Percentiles rank a stretch among this genome's conserved stretches.
Conservation (phyloP, 208 protist genomes). For the Phytomonas sp. region DNA sequence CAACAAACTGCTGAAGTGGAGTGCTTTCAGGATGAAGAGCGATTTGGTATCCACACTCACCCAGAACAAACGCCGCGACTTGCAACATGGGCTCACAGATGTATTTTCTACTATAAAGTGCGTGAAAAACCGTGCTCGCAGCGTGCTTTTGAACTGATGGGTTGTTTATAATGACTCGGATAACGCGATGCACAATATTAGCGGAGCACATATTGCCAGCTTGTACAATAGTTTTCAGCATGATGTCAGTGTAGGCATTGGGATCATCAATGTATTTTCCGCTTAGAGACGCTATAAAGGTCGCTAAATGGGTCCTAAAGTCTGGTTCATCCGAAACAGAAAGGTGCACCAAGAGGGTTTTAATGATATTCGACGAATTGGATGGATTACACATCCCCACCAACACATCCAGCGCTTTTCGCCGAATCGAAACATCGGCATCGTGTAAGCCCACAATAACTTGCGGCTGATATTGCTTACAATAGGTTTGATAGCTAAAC, state of each 20-base stretch:
- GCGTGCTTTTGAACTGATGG: slow-evolving; percentile 95
- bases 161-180: slow-evolving; percentile 96
- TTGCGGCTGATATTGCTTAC: slow-evolving; percentile 88
- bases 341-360: slow-evolving; percentile 90
- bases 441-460: slow-evolving; percentile 92
- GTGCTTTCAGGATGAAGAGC: slow-evolving; percentile 83
- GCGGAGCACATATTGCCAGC: slow-evolving; percentile 95
- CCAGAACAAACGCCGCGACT: slow-evolving; percentile 91
- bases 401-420: slow-evolving; percentile 95
- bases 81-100: slow-evolving; percentile 40
- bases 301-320: slow-evolving; percentile 92
- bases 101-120: slow-evolving; percentile 31
- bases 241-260: slow-evolving; percentile 93
- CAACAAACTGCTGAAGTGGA: slow-evolving; percentile 73
- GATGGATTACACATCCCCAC: slow-evolving; percentile 94
- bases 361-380: slow-evolving; percentile 89
- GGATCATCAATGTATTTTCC: slow-evolving; percentile 93
- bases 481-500: slow-evolving; percentile 62
- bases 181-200: slow-evolving; percentile 85
- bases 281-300: slow-evolving; percentile 94
- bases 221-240: slow-evolving; percentile 92
- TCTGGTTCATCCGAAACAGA: slow-evolving; percentile 71
- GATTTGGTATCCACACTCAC: slow-evolving; percentile 97
- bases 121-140: slow-evolving; percentile 54
- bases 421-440: slow-evolving; percentile 95